Evolutionary conservation across 768 basidiomycete species (phyloP), one percentile per base, ranked within the genome.

Genomic region (Amanita thiersii): DNA sequence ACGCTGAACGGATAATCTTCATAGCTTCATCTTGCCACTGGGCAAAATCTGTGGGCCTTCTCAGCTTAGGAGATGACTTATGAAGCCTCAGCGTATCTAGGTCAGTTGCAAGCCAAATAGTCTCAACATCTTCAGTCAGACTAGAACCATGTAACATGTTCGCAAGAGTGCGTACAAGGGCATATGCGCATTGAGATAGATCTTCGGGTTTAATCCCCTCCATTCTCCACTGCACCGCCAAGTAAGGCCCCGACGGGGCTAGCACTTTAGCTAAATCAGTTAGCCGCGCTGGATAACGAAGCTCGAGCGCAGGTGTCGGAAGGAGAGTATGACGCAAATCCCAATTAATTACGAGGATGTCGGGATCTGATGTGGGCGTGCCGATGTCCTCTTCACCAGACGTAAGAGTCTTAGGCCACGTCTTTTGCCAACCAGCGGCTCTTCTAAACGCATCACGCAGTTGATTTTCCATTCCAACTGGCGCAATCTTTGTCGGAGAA

Each of bases 21-120:
- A 77, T 58, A 2, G 72, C 75, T n/a, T 62, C 56, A 21, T 65
- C 62, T 41, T 77, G 72, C 35, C 63, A 60, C 5, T 58, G 48
- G 8, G 64, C 62, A 30, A 72, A 55, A 6, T 56, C 52, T 33
- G 55, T 64, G 50, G 76, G 76, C 23, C 74, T 77, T 4, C 73
- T 69, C 29, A 69, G 69, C 41, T 62, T 61, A 1, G 48, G 43
- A 21, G 49, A 40, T 17, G 40, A 17, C 12, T 37, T 44, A 15
- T 39, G 51, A 43, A 40, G 46, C 23, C 43, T 46, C 24, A 56
- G 52, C 29, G 56, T 52, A 1, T 74, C 73, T 48, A 75, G 66
- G 51, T 81, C 78, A 17, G 71, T 76, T 2, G 75, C 74, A 37
- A 81, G 61, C 72, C 73, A 81, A 1, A 78, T 64, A 8, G 62